phyloP scores from a whole-genome alignment of 139 green algal genomes.

The Tetraselmis chui region DNA sequence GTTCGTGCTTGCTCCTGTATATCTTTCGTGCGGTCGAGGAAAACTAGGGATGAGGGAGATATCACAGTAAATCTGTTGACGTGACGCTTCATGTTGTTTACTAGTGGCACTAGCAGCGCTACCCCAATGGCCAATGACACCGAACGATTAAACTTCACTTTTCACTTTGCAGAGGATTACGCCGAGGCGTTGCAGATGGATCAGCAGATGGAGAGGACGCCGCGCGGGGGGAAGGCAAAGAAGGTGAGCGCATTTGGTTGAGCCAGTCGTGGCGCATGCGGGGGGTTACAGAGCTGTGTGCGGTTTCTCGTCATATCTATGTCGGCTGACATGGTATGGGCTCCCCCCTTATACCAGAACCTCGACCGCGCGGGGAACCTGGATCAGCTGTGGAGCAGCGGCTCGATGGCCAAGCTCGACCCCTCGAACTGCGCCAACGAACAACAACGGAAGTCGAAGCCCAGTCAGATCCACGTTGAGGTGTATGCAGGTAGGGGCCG shows the following conservation, averaged over 20 bases:
- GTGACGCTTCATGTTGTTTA: too few species aligned
- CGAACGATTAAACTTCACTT: not conserved
- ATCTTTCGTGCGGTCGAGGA: too few species aligned
- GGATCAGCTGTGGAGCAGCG: not conserved
- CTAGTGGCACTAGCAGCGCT: too few species aligned
- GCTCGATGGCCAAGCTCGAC: not conserved
- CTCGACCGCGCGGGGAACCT: not conserved
- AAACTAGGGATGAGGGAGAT: too few species aligned
- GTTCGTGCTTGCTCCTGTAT: too few species aligned
- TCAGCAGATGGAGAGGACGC: not conserved
- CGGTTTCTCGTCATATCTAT: too few species aligned
- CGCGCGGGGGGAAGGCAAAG: not conserved
- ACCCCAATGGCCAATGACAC: too few species aligned
- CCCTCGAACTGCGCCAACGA: too few species aligned
- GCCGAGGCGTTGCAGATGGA: conserved; percentile 40
- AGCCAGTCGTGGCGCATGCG: too few species aligned
- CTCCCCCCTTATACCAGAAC: not conserved
- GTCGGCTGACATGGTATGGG: not conserved
- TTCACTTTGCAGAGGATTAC: conserved; percentile 40
- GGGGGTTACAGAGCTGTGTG: too few species aligned
- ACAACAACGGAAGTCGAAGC: too few species aligned
- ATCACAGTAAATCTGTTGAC: too few species aligned
- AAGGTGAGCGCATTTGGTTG: not conserved
- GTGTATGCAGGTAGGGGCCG: not conserved
- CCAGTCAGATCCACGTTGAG: not conserved